Conservation (phyloP, 2,329 filamentous ascomycete genomes). For the Talaromyces sp. region DNA sequence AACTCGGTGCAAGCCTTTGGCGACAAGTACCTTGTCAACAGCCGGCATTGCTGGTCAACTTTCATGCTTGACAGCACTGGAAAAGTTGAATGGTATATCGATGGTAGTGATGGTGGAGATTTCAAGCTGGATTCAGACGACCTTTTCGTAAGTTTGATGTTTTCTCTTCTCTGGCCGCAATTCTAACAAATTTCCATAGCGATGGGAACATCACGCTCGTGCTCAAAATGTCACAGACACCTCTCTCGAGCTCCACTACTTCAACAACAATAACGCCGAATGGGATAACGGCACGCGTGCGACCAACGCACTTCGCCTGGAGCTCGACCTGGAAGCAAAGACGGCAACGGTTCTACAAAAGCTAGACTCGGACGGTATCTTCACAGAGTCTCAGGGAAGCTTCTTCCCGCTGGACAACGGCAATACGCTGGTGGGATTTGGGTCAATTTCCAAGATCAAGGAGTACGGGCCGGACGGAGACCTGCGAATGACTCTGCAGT, state of each 20-base stretch:
- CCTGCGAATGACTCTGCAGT: conserved; percentile 8
- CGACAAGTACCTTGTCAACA: conserved; percentile 12
- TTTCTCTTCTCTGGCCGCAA: neutral
- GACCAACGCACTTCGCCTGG: conserved; percentile 9
- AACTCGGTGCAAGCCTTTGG: conserved; percentile 12
- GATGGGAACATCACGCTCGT: conserved; percentile 7
- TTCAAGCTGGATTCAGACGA: conserved; percentile 11
- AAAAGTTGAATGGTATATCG: neutral
- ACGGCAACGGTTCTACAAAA: conserved; percentile 6
- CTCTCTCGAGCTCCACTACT: too few relatives aligned
- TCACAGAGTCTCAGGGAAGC: conserved; percentile 10
- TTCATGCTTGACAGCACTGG: conserved; percentile 5
- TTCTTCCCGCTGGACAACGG: conserved; percentile 8
- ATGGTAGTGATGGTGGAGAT: conserved; percentile 14
- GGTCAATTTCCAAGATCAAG: conserved; percentile 10
- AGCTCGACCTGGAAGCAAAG: conserved; percentile 10
- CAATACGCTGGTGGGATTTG: conserved; percentile 9
- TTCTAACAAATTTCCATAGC: conserved; percentile 6
- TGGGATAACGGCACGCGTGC: neutral
- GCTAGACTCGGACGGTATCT: neutral
- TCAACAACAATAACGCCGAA: too few relatives aligned
- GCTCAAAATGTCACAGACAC: too few relatives aligned
- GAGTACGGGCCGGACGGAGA: conserved; percentile 10
- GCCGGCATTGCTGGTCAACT: conserved; percentile 2
- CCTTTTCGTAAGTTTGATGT: conserved; percentile 13